phyloP scores from a whole-genome alignment of 2,329 filamentous ascomycete genomes.

The Epichloe hybrida region DNA sequence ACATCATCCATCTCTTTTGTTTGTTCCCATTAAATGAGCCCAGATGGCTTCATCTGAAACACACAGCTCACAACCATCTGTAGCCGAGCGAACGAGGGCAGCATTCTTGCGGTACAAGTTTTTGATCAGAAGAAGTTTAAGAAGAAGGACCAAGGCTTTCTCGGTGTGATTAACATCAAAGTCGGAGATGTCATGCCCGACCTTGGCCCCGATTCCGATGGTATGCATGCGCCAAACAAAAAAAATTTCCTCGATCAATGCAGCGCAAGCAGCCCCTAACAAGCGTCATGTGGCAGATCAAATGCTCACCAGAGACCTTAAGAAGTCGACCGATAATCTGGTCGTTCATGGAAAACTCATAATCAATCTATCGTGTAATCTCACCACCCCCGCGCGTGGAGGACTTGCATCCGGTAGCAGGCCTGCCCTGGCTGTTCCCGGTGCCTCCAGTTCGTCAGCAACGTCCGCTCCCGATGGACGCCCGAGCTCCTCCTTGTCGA shows the following conservation, averaged over 20 bases:
- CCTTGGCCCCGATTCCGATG: constrained; percentile 76
- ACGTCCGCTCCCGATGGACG: constrained; percentile 34
- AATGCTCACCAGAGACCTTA: constrained; percentile 94
- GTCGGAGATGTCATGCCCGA: constrained; percentile 84
- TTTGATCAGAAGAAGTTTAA: constrained; percentile 99
- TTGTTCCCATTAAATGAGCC: neutral
- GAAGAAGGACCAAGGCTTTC: constrained; percentile 99
- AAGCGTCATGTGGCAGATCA: constrained; percentile 54
- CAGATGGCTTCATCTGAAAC: neutral
- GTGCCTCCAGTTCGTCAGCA: constrained; percentile 30
- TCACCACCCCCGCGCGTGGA: constrained; percentile 53
- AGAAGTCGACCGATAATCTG: constrained; percentile 95
- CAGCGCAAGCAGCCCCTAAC: constrained; percentile 13
- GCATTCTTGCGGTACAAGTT: constrained; percentile 93
- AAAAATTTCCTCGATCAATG: neutral
- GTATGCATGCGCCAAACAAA: constrained; percentile 36
- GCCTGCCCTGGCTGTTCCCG: constrained; percentile 30
- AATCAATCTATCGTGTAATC: constrained; percentile 87
- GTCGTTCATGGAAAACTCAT: constrained; percentile 97
- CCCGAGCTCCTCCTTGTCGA: constrained; percentile 40
- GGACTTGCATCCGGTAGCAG: constrained; percentile 30
- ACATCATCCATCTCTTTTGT: neutral
- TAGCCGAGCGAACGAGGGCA: constrained; percentile 85
- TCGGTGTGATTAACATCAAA: constrained; percentile 93
- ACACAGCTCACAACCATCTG: neutral